These are phyloP conservation scores for Candolleomyces eurysporus DNA, from an alignment of 768 basidiomycete genomes.

Conservation along the genomic window DNA sequence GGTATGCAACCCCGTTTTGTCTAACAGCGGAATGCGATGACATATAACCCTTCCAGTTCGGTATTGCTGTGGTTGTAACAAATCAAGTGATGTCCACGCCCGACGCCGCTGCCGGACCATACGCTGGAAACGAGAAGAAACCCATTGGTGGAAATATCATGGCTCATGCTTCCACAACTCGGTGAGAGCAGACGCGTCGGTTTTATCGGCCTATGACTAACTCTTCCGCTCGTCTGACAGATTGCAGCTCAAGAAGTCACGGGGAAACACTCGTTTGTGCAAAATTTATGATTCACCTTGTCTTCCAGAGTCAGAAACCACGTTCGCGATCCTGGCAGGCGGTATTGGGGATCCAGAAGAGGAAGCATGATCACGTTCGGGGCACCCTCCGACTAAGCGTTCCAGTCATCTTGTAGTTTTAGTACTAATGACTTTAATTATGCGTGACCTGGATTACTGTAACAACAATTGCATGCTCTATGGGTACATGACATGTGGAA, in stretches of 20 bases:
- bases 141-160: constrained; percentile 99
- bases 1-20: constrained; percentile 41
- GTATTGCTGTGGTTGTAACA: constrained; percentile 94
- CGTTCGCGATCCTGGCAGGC: constrained; percentile 87
- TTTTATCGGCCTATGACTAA: constrained; percentile 4
- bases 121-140: constrained; percentile 91
- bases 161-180: constrained; percentile 97
- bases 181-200: constrained; percentile 44
- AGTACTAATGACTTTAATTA: constrained; percentile 3
- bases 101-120: constrained; percentile 88
- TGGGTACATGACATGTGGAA: constrained; percentile 6
- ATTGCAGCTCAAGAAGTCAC: constrained; percentile 87
- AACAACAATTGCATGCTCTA: constrained; percentile 21
- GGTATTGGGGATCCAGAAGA: constrained; percentile 97
- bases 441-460: constrained; percentile 19
- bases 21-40: constrained; percentile 12
- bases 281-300: constrained; percentile 99
- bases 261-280: constrained; percentile 89
- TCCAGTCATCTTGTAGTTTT: not conserved
- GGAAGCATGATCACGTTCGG: constrained; percentile 46
- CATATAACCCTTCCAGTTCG: constrained; percentile 58
- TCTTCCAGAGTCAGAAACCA: constrained; percentile 93
- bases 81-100: constrained; percentile 99
- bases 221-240: constrained; percentile 34
- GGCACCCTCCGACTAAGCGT: not conserved